These are phyloP conservation scores for Lachnellula subtilissima DNA, from an alignment of 2,329 filamentous ascomycete genomes.

Conservation along the genomic window DNA sequence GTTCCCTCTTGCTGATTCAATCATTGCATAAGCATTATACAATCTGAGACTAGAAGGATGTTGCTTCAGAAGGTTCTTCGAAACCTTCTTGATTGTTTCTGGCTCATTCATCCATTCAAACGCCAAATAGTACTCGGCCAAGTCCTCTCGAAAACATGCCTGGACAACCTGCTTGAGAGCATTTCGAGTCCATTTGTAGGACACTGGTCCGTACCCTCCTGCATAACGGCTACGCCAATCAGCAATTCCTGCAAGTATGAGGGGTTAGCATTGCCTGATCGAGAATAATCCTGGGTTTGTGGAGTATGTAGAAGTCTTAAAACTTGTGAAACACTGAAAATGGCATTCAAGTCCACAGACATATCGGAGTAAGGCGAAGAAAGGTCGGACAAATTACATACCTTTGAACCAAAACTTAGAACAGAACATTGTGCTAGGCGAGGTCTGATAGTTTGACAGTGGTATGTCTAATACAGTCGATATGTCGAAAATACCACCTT, in stretches of 20 bases:
- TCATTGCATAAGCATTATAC: conserved; percentile 74
- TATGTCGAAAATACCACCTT: conserved; percentile 23
- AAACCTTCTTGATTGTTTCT: conserved; percentile 58
- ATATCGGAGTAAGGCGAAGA: no score
- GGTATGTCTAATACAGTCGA: conserved; percentile 19
- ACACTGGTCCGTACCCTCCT: conserved; percentile 21
- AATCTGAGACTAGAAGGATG: conserved; percentile 59
- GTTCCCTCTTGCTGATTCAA: conserved; percentile 59
- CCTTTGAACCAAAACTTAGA: conserved; percentile 41
- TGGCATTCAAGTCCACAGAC: no score
- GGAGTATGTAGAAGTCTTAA: no score
- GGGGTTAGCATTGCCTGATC: no score
- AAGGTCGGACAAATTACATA: no score
- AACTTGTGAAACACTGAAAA: no score
- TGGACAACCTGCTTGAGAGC: conserved; percentile 54
- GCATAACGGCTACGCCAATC: conserved; percentile 20
- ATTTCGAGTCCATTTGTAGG: conserved; percentile 43
- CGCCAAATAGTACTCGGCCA: conserved; percentile 68
- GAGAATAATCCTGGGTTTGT: no score
- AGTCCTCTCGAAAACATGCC: conserved; percentile 39
- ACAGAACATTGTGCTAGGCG: conserved; percentile 51
- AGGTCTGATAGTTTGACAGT: conserved; percentile 26
- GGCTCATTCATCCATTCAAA: conserved; percentile 56
- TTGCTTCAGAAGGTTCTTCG: conserved; percentile 68
- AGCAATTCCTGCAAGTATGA: conserved; percentile 23